A percentile compares a stretch with the other conserved stretches of the same genome.
These are phyloP conservation scores for Neurospora intermedia DNA, from an alignment of 495 filamentous ascomycete genomes.

Conservation along the genomic window DNA sequence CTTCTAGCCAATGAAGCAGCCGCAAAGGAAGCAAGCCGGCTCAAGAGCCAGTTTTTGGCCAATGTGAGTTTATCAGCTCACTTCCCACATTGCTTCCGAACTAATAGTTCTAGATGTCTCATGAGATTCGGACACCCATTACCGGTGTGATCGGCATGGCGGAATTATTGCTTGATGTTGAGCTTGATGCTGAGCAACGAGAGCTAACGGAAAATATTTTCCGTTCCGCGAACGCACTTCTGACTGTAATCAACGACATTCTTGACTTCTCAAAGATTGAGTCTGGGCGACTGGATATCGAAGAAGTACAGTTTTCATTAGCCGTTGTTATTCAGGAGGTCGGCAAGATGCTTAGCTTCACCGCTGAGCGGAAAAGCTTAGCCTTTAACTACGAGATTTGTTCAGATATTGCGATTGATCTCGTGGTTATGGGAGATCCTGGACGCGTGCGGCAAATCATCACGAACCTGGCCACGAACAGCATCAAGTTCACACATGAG, in stretches of 20 bases:
- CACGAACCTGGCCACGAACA: conserved; percentile 79
- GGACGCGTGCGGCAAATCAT: conserved; percentile 72
- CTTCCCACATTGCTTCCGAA: no score
- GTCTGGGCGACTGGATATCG: conserved; percentile 61
- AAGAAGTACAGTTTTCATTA: conserved; percentile 70
- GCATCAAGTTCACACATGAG: conserved; percentile 74
- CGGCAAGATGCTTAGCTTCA: conserved; percentile 50
- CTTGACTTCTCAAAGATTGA: conserved; percentile 84
- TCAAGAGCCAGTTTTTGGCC: conserved; percentile 61
- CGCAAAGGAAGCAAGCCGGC: conserved; percentile 56
- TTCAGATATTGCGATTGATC: conserved; percentile 27
- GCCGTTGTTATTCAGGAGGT: conserved; percentile 62
- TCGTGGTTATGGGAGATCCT: conserved; percentile 62
- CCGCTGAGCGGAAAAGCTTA: conserved; percentile 48
- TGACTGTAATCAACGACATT: conserved; percentile 86
- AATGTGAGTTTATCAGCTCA: conserved; percentile 26
- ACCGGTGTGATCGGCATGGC: conserved; percentile 65
- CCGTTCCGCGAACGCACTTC: conserved; percentile 66
- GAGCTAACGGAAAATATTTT: conserved; percentile 73
- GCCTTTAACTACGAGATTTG: conserved; percentile 40
- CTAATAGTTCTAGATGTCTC: conserved; percentile 52
- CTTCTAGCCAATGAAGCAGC: conserved; percentile 54
- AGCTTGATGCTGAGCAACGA: conserved; percentile 53
- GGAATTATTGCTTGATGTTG: conserved; percentile 57
- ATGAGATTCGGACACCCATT: conserved; percentile 71